Evolutionary conservation across 208 protist genomes (phyloP), one percentile per base, ranked within the genome.

Genomic region (Leishmania arabica): DNA sequence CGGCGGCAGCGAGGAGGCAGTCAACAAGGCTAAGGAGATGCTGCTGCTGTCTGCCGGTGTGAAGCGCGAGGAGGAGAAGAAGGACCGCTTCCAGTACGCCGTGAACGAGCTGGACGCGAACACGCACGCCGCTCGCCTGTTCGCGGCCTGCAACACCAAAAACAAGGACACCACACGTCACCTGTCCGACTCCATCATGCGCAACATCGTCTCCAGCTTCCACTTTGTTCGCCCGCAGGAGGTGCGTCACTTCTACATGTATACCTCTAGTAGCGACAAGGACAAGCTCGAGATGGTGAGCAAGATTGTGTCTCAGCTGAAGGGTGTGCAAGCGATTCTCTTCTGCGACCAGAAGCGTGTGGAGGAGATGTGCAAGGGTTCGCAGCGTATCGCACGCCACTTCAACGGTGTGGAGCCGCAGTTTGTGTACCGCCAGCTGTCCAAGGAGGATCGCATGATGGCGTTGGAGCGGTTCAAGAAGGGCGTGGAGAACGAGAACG

Each of bases 261-360:
- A 87, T 72, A 92, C 84, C 11, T 81, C 69, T 60, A 88, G 87
- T 62, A 86, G 74, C 73, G 95, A 98, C 60, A 94, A 93, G 81
- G 85, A 94, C 70, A 98, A 98, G 88, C 77, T 95, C 51, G 93
- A 96, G 75, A 86, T 86, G 70, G 86, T 98, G 47, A 91, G 87
- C 78, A 93, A 94, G 84, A 89, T 97, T 75, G 89, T 97, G 60
- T 90, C 91, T 9, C 92, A 98, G 92, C 86, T 98, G 54, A 91
- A 92, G 79, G 95, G 93, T 53, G 91, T 98, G 42, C 95, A 98
- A 86, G 95, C 95, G 37, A 93, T 98, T 66, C 76, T 97, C 76
- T 98, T 98, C 85, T 95, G 90, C 85, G 89, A 95, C 40, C 90
- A 90, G 77, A 94, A 95, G 79, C 95, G 95, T 65, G 95, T 97